Base-by-base conservation (phyloP, 1,284 basidiomycete genomes). In the Rhodotorula sp. region DNA sequence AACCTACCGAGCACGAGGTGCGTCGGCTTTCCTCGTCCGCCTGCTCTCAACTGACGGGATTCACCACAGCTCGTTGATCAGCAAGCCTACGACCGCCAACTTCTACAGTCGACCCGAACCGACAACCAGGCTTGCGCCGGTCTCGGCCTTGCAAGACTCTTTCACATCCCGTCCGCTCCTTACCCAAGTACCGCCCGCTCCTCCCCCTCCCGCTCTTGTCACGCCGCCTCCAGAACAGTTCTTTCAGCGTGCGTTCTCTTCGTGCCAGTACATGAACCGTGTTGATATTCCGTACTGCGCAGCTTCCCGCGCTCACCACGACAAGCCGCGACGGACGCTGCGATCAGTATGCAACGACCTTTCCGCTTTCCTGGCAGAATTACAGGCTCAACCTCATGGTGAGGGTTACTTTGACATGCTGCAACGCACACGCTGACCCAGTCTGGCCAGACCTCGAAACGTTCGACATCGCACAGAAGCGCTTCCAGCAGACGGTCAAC, bases 381-480 rank as follows among this genome's bases (percentile, higher is more conserved):
- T 70, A 9, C 48, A 47, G 17, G 11, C 4, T 13, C 36, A 62
- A 17, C 30, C 39, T 6, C 47, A 60, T 34, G 59, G 59, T 51
- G 48, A 24, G 34, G 13, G 1, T 51, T 11, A 44, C 32, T 5
- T 24, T 24, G 36, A 11, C 20, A 4, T 11, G 22, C 20, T 7
- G 2, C 13, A 17, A 46, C 22, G 15, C 39, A 20, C 22, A 4
- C 4, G 13, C 34, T 32, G 13, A 11, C 24, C 27, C 39, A 44
- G 7, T 44, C 19, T 17, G 13, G 39, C 32, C 61, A 70, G 68
- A 70, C 24, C 64, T 53, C 20, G 47, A 34, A 44, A 39, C 46
- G 10, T 70, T 70, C 57, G 61, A 70, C 34, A 15, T 66, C 52
- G 68, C 68, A 30, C 57, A 59, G 49, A 22, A 59, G 15, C 64